A percentile compares a stretch with the other conserved stretches of the same genome.
Evolutionary conservation across 768 basidiomycete genomes (phyloP).

Genomic region (Nidularia pulvinata): DNA sequence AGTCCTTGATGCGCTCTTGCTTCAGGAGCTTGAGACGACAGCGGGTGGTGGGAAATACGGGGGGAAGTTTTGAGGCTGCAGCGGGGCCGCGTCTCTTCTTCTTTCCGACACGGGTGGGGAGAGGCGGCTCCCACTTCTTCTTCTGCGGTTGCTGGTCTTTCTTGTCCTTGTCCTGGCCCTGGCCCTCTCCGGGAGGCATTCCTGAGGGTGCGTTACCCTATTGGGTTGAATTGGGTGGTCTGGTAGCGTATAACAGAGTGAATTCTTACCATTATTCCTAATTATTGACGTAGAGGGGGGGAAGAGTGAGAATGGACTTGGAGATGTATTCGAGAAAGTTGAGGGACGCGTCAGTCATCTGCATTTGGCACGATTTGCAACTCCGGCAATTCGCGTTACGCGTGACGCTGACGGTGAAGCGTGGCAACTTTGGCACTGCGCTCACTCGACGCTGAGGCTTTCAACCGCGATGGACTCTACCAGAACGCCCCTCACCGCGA

Average conservation of each 20-base stretch:
- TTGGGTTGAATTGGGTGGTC: too few relatives aligned
- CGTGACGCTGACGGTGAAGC: slow-evolving; percentile 10
- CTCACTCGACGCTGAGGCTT: neutral
- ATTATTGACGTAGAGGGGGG: neutral
- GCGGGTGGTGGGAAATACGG: slow-evolving; percentile 92
- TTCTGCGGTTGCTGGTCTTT: slow-evolving; percentile 57
- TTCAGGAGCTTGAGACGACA: slow-evolving; percentile 96
- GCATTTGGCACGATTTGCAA: slow-evolving; percentile 27
- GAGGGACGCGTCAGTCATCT: slow-evolving; percentile 53
- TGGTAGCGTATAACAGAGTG: too few relatives aligned
- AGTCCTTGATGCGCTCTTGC: slow-evolving; percentile 98
- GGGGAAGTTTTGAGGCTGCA: slow-evolving; percentile 86
- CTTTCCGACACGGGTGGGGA: slow-evolving; percentile 96
- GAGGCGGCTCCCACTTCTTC: slow-evolving; percentile 99
- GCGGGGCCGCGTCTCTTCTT: slow-evolving; percentile 96
- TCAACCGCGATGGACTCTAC: slow-evolving; percentile 33
- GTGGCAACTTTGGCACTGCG: slow-evolving; percentile 16
- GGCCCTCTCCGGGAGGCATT: slow-evolving; percentile 35
- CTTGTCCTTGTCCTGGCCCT: slow-evolving; percentile 40
- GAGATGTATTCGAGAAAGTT: slow-evolving; percentile 5
- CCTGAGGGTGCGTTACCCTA: slow-evolving; percentile 81
- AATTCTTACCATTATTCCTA: slow-evolving; percentile 16
- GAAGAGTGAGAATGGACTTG: slow-evolving; percentile 5
- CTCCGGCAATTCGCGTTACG: slow-evolving; percentile 20
- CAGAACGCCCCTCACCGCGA: slow-evolving; percentile 56